Evolutionary conservation across 805 yeast species (phyloP), one percentile per base, ranked within the genome.

Genomic region (Candida parachauliodes): DNA sequence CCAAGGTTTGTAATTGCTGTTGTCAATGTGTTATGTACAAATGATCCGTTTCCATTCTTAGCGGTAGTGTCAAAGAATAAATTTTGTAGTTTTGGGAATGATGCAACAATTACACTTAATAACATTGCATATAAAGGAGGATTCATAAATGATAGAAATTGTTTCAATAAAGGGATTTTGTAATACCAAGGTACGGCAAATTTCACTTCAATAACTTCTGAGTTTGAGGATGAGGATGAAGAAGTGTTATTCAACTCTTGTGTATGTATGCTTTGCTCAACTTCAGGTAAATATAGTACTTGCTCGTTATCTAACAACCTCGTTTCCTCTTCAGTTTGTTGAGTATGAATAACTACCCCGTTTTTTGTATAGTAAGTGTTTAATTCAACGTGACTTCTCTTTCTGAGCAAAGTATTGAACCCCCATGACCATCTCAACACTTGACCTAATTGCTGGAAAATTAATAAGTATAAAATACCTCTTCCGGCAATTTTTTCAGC

Each of bases 341-440:
- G 20, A 11, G 26, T 19, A 24, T 33, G 25, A 21, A 28, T 32
- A n/a, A 24, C 29, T 10, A 38, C 40, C 4, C 45, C 45, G 14
- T 36, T 25, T 23, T 36, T 39, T 8, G 34, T 39, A 16, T 35
- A 36, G 24, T 51, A 52, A 34, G 55, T 28, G 41, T 50, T 59
- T 43, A 62, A 54, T 43, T 66, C 72, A 24, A 56, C 60, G 20
- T 50, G 49, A 0, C 73, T 60, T 41, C 77, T 69, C 48, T 72
- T 77, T 47, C 77, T 72, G 54, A 84, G 61, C 42, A 84, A 65
- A 23, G 75, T 80, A 53, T 84, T 84, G 57, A 79, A 84, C 37
- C 94, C 94, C 91, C 93, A 84, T 21, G 87, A 79, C 93, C 94
- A 84, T 55, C 93, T 74, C 41, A 84, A 62, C 48, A 84, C 78